Base-by-base conservation (phyloP, 805 yeast genomes). In the Alloascoidea africana region DNA sequence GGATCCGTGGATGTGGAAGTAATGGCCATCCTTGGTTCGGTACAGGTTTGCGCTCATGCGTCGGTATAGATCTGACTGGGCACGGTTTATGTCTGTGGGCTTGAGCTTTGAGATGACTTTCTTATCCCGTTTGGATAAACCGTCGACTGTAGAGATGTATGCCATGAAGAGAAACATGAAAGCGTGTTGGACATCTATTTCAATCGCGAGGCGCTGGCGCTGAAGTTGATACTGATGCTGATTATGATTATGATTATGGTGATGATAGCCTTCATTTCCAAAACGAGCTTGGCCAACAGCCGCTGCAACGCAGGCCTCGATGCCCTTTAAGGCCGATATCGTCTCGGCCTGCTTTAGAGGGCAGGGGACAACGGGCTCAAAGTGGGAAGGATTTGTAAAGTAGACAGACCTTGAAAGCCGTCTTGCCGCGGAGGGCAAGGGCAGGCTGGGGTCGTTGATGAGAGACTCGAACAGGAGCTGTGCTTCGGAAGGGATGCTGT, bases 11-110 rank as follows among this genome's bases (percentile, higher is more conserved):
- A 57, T 50, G 36, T 55, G 62, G 36, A 49, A 54, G 38, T 38
- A 54, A 15, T 45, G 42, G 5, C 43, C 42, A 38, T 54, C 58
- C 37, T 56, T 57, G 5, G 61, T 57, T 23, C 45, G 43, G 42
- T 57, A 57, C 18, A 57, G 45, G 36, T 56, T 56, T 8, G 62
- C 59, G 35, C 55, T 45, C 55, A 54, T 48, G 35, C 58, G 44
- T 15, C 62, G 45, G 37, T 56, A 56, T 1, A 47, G 39, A 33
- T 44, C 41, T 8, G 55, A 47, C 38, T 51, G 56, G 2, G 54
- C 55, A 14, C 42, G 42, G 33, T 42, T 41, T 15, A 48, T 38
- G 37, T 53, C 57, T 6, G 54, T 50, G 17, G 45, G 47, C 36
- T 43, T 44, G 16, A 38, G 40, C 11, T 23, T 36, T 38, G 27